Base-by-base conservation (phyloP, 306 rosid species). In the Prunus salicina region DNA sequence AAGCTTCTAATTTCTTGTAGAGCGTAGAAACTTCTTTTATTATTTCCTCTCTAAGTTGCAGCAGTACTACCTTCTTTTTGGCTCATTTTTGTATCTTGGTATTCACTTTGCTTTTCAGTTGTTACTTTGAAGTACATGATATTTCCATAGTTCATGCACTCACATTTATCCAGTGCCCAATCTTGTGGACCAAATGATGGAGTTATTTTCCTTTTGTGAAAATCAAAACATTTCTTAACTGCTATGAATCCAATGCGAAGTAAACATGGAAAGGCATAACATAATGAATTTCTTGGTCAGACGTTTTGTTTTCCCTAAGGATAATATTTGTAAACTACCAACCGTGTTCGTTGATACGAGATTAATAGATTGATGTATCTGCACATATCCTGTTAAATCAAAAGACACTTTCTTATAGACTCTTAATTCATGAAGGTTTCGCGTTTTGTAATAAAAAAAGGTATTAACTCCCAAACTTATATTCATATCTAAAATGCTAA, bases 1-100 rank as follows among this genome's bases (percentile, higher is more conserved):
- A 56, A 66, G 41, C 60, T 73, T 77, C 46, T 71, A 58, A 58
- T 38, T 47, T 28, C 76, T 75, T 74, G 64, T 74, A 16, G 51
- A 65, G 16, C 20, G 73, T 75, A 19, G 38, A 66, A 47, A 60
- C 79, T 53, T 73, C 51, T 66, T 20, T 74, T 66, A 66, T 64
- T 6, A 66, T 57, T 77, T 69, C 57, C n/a, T 72, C 10, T 78
- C 50, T 62, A 20, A 55, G 19, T 30, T 16, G 32, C 51, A 11
- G 56, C 38, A 75, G 69, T n/a, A 62, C 28, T 70, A 38, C 38
- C 41, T 51, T 49, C 66, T 56, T 47, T 34, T 63, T 63, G 3
- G 11, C 12, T 70, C 19, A 15, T n/a, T 63, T 62, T 61, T 30
- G 53, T 66, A 7, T 67, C 41, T 10, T 34, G 4, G 38, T 43